These are phyloP conservation scores for Trypanosoma vivax DNA, from an alignment of 208 protist genomes.

Conservation along the genomic window DNA sequence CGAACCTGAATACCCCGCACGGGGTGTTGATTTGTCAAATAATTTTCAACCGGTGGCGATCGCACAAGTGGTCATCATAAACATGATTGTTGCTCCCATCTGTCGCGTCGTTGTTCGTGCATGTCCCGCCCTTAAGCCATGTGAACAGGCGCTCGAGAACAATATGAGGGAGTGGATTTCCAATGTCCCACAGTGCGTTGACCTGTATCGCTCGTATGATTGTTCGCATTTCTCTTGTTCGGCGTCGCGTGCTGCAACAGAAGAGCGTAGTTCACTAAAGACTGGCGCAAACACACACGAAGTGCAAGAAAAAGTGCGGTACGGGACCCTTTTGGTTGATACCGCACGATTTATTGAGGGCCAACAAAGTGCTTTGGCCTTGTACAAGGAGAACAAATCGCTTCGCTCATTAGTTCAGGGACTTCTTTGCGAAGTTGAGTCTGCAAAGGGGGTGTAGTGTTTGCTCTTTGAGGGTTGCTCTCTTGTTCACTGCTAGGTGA, in stretches of 20 bases:
- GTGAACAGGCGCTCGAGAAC: background rate
- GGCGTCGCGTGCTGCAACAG: background rate
- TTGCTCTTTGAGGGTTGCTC: too few species aligned
- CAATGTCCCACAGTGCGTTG: too few species aligned
- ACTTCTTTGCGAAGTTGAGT: constrained; percentile 1
- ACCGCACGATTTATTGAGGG: background rate
- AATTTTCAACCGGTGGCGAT: background rate
- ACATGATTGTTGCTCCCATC: constrained; percentile 4
- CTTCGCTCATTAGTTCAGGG: constrained; percentile 2
- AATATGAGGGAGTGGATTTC: constrained; percentile 1
- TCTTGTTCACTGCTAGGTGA: too few species aligned
- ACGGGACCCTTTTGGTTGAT: constrained; percentile 2
- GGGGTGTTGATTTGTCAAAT: background rate
- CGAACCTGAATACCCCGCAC: background rate
- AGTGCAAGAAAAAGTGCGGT: background rate
- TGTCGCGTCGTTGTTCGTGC: background rate
- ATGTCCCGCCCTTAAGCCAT: constrained; percentile 2
- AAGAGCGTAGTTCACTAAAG: background rate
- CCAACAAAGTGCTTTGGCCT: constrained; percentile 5
- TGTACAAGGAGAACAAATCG: constrained; percentile 8
- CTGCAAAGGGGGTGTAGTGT: too few species aligned
- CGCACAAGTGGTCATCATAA: constrained; percentile 5
- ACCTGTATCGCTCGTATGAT: too few species aligned
- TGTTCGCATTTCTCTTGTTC: too few species aligned
- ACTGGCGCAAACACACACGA: background rate